These are phyloP conservation scores for Apiospora malaysiana DNA, from an alignment of 2,329 filamentous ascomycete genomes.

Conservation along the genomic window DNA sequence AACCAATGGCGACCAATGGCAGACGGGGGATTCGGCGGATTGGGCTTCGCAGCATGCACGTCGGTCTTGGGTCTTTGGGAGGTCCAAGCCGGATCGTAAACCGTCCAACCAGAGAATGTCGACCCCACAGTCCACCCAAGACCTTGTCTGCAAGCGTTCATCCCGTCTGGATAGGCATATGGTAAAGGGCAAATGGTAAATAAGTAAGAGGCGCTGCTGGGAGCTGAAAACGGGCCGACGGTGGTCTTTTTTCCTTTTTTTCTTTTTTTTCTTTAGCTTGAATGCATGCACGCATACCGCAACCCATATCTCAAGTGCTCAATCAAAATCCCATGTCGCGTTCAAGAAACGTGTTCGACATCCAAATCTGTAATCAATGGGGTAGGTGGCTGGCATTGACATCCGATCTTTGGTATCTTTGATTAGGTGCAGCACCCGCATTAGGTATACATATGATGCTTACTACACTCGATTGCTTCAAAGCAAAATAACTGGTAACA, in stretches of 20 bases:
- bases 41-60: slow-evolving; percentile 20
- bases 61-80: background rate
- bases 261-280: background rate
- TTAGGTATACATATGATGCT: too few species aligned
- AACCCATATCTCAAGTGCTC: too few species aligned
- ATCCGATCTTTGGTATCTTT: too few species aligned
- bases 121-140: slow-evolving; percentile 24
- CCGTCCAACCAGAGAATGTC: slow-evolving; percentile 27
- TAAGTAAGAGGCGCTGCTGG: background rate
- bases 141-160: slow-evolving; percentile 16
- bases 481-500: too few species aligned
- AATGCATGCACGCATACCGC: background rate
- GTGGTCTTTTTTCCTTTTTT: too few species aligned
- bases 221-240: slow-evolving; percentile 15
- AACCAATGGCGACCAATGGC: slow-evolving; percentile 25
- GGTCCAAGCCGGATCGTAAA: slow-evolving; percentile 25
- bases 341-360: too few species aligned
- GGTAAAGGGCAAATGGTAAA: background rate
- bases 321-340: too few species aligned
- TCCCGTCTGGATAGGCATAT: background rate
- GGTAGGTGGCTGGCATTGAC: too few species aligned
- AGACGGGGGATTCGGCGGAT: slow-evolving; percentile 14
- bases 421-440: too few species aligned
- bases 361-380: too few species aligned
- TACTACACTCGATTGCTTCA: too few species aligned